These are phyloP conservation scores for Centrapalus pauciflorus DNA, from an alignment of 129 eudicot genomes.

Conservation along the genomic window DNA sequence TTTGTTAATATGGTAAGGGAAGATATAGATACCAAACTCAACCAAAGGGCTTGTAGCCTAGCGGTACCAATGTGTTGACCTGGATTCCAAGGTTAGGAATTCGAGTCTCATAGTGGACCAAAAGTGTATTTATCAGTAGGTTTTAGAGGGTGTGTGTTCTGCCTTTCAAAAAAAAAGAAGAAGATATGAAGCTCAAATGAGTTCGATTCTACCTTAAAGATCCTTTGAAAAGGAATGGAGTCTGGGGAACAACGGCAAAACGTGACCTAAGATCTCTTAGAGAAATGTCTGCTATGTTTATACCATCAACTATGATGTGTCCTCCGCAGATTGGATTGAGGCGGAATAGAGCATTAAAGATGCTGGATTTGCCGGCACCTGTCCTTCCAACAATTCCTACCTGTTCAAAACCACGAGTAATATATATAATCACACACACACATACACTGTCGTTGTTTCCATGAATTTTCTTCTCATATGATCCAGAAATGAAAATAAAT, in stretches of 20 bases:
- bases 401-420: constrained; percentile 27
- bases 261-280: constrained; percentile 78
- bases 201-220: constrained; percentile 60
- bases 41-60: too few species aligned
- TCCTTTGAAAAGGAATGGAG: constrained; percentile 89
- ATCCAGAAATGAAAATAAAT: not conserved
- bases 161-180: not conserved
- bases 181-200: not conserved
- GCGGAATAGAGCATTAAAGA: constrained; percentile 83
- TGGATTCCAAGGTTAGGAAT: too few species aligned
- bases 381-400: constrained; percentile 96
- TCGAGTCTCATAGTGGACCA: too few species aligned
- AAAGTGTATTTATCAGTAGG: not conserved
- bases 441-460: not conserved
- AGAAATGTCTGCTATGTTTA: constrained; percentile 55
- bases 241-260: constrained; percentile 87
- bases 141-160: not conserved
- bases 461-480: not conserved
- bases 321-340: constrained; percentile 73
- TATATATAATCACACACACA: not conserved
- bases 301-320: constrained; percentile 65
- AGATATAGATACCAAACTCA: too few species aligned
- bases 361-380: constrained; percentile 97
- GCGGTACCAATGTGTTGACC: too few species aligned
- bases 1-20: not conserved